These are phyloP conservation scores for Neostapfia colusana DNA, from an alignment of 176 grass and related monocot genomes.

Conservation along the genomic window DNA sequence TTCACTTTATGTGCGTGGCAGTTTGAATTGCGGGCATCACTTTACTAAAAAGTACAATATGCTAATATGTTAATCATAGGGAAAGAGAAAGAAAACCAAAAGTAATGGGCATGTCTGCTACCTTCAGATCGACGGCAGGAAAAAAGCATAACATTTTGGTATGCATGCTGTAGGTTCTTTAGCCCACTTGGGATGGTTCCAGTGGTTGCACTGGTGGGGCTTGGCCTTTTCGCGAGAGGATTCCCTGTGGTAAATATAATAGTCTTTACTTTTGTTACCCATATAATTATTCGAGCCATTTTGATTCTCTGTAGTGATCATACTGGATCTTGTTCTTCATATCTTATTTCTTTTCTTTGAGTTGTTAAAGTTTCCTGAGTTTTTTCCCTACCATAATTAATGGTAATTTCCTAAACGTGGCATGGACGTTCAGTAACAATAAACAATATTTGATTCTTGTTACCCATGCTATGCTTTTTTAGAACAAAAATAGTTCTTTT, in stretches of 20 bases:
- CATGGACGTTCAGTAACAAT: background rate
- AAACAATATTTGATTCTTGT: background rate
- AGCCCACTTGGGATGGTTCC: slow-evolving; percentile 97
- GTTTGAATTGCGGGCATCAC: slow-evolving; percentile 43
- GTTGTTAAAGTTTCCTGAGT: background rate
- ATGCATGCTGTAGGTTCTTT: slow-evolving; percentile 80
- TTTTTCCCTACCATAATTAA: slow-evolving; percentile 11
- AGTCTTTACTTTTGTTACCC: slow-evolving; percentile 40
- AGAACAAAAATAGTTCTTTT: background rate
- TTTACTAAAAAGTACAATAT: slow-evolving; percentile 44
- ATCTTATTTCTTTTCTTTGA: background rate
- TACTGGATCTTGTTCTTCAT: slow-evolving; percentile 1
- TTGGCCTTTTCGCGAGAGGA: slow-evolving; percentile 98
- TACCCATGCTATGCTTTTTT: background rate
- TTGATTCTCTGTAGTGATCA: slow-evolving; percentile 13
- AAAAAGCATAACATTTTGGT: slow-evolving; percentile 40
- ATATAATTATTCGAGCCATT: background rate
- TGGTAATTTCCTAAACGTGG: background rate
- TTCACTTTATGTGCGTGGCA: slow-evolving; percentile 37
- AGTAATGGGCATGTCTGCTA: slow-evolving; percentile 21
- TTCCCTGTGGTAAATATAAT: slow-evolving; percentile 87
- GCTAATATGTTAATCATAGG: slow-evolving; percentile 28
- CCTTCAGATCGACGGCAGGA: slow-evolving; percentile 42
- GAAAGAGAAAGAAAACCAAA: slow-evolving; percentile 18
- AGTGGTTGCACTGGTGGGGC: slow-evolving; percentile 81